phyloP scores from a whole-genome alignment of 768 basidiomycete genomes.

The Leccinum truebloodii region DNA sequence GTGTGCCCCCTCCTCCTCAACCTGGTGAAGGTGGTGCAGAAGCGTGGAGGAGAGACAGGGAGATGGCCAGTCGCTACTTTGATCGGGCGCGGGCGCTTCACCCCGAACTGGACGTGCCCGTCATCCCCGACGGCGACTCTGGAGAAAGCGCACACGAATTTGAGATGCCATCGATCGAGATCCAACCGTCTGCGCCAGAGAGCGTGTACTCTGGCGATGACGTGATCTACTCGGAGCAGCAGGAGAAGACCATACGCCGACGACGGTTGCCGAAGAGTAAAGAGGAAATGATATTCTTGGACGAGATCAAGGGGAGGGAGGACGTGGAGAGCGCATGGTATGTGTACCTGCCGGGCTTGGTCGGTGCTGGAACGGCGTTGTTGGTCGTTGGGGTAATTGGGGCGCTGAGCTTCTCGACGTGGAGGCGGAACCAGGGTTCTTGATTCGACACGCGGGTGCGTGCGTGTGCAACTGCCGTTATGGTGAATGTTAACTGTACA shows the following conservation, averaged over 20 bases:
- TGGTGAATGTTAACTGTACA: not conserved
- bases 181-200: constrained; percentile 33
- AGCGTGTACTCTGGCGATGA: constrained; percentile 31
- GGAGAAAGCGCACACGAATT: constrained; percentile 41
- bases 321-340: constrained; percentile 79
- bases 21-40: constrained; percentile 60
- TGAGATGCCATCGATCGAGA: constrained; percentile 70
- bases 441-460: constrained; percentile 25
- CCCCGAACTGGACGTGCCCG: constrained; percentile 68
- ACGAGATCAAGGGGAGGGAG: constrained; percentile 46
- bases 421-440: constrained; percentile 66
- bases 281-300: constrained; percentile 52
- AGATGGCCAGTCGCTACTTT: constrained; percentile 69
- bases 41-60: constrained; percentile 75
- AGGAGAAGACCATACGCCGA: constrained; percentile 38
- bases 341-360: constrained; percentile 72
- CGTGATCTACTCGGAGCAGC: constrained; percentile 34
- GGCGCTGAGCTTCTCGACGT: constrained; percentile 71
- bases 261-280: constrained; percentile 49
- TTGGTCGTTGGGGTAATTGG: constrained; percentile 79
- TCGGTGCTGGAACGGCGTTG: constrained; percentile 83
- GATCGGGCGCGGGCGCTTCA: constrained; percentile 63
- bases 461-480: not conserved
- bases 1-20: constrained; percentile 56
- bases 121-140: constrained; percentile 52